Conservation (phyloP, 1,284 basidiomycete species). For the Tremellales sp. region DNA sequence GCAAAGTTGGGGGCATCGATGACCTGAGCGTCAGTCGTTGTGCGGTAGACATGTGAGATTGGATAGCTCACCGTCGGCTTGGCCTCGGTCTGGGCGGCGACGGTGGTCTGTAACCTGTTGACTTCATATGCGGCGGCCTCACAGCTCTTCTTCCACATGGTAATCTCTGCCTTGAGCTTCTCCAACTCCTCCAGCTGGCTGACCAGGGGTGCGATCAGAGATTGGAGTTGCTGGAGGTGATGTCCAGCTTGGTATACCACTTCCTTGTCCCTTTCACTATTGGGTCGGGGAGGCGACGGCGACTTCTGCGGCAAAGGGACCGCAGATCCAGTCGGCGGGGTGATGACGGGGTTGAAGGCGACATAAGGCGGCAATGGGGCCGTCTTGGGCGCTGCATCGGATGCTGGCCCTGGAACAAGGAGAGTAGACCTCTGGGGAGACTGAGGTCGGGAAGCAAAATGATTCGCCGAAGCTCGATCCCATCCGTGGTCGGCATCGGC, state of each 20-base stretch:
- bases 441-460: slow-evolving; percentile 5
- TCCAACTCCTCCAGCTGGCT: slow-evolving; percentile 30
- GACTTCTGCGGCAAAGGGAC: not conserved
- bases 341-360: slow-evolving; percentile 3
- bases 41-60: no score
- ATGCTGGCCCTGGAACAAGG: slow-evolving; percentile 10
- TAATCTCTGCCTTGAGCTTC: slow-evolving; percentile 39
- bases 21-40: slow-evolving; percentile 1
- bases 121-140: not conserved
- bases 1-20: no score
- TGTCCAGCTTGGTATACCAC: slow-evolving; percentile 6
- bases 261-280: not conserved
- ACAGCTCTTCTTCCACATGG: slow-evolving; percentile 31
- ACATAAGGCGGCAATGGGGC: slow-evolving; percentile 7
- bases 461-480: slow-evolving; percentile 1
- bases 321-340: not conserved
- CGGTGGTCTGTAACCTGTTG: no score
- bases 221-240: slow-evolving; percentile 26
- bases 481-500: not conserved
- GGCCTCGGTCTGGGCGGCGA: no score
- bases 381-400: slow-evolving; percentile 3
- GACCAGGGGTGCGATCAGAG: slow-evolving; percentile 22
- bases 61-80: no score
- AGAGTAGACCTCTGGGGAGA: slow-evolving; percentile 10
- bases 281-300: not conserved